phyloP scores from a whole-genome alignment of 768 basidiomycete species.

The Podaxis mareebaensis region DNA sequence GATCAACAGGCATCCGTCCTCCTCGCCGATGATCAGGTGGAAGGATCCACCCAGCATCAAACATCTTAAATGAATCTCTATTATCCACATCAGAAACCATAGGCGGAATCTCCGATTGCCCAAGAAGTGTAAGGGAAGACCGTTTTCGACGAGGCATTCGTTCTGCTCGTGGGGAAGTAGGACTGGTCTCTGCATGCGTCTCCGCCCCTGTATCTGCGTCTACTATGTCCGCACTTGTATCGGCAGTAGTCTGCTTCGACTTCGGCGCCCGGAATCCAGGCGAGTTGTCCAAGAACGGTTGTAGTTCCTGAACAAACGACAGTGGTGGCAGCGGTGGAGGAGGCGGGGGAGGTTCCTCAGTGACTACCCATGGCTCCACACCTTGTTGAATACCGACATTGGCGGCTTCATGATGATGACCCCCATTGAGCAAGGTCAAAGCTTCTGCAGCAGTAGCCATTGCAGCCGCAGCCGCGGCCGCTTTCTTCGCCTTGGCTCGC shows the following conservation, averaged over 20 bases:
- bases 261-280: conserved; percentile 38
- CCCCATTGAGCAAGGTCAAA: conserved; percentile 12
- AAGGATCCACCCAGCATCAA: conserved; percentile 88
- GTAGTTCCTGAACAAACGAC: conserved; percentile 1
- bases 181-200: not conserved
- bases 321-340: not conserved
- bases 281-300: conserved; percentile 34
- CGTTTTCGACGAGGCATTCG: conserved; percentile 28
- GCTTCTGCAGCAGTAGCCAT: conserved; percentile 18
- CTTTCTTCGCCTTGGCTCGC: conserved; percentile 32
- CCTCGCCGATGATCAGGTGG: conserved; percentile 72
- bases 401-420: conserved; percentile 15
- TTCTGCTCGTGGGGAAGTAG: conserved; percentile 13
- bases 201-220: conserved; percentile 27
- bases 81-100: conserved; percentile 74
- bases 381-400: not conserved
- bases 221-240: conserved; percentile 32
- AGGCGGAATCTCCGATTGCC: conserved; percentile 42
- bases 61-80: conserved; percentile 73
- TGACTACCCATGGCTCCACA: not conserved
- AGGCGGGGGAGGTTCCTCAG: not conserved
- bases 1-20: conserved; percentile 48
- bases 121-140: conserved; percentile 22
- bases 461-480: conserved; percentile 23
- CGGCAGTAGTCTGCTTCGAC: not conserved